Evolutionary conservation across 345 rosid genomes (phyloP).

Genomic region (Turnera subulata): DNA sequence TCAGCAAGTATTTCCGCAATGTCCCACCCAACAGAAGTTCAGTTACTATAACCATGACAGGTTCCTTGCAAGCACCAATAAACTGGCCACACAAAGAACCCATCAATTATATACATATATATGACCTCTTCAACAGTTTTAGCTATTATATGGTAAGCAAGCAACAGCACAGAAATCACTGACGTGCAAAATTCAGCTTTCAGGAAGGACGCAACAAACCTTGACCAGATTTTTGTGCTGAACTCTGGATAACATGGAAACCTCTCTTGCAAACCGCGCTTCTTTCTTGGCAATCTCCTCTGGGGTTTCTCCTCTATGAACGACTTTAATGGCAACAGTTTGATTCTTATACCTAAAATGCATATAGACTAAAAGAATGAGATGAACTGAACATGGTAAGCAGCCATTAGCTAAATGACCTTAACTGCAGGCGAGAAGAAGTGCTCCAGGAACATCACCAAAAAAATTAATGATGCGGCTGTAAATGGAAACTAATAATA

Average conservation of each 20-base stretch:
- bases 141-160: neutral
- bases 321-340: slow-evolving; percentile 81
- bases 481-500: neutral
- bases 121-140: neutral
- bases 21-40: slow-evolving; percentile 89
- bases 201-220: slow-evolving; percentile 34
- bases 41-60: slow-evolving; percentile 92
- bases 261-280: slow-evolving; percentile 77
- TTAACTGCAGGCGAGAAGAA: neutral
- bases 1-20: slow-evolving; percentile 73
- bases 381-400: slow-evolving; percentile 4
- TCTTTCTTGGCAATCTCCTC: slow-evolving; percentile 81
- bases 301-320: slow-evolving; percentile 71
- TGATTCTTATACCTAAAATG: slow-evolving; percentile 65
- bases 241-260: slow-evolving; percentile 85
- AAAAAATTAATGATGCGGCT: slow-evolving; percentile 2
- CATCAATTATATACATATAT: neutral
- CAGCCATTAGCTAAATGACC: slow-evolving; percentile 7
- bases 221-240: slow-evolving; percentile 88
- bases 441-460: neutral
- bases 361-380: slow-evolving; percentile 9
- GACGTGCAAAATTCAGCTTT: too few species aligned
- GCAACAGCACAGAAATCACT: too few species aligned
- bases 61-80: slow-evolving; percentile 96
- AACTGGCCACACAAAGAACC: slow-evolving; percentile 44